phyloP scores from a whole-genome alignment of 2,329 filamentous ascomycete species.

The Nigrospora oryzae region DNA sequence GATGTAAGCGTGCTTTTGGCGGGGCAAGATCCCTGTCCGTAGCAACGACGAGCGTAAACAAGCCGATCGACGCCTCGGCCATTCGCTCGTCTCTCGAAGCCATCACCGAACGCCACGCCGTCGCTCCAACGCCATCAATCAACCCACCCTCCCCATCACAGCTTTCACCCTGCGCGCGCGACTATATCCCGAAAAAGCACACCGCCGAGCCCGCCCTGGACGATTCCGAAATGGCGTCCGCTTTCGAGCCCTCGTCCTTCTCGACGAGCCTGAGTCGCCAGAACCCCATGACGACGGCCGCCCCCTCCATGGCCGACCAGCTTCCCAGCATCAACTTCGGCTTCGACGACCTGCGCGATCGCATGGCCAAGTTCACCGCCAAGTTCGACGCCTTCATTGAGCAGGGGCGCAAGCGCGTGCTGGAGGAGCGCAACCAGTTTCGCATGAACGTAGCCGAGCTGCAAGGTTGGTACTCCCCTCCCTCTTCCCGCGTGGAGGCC shows the following conservation, averaged over 20 bases:
- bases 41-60: not conserved
- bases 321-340: constrained; percentile 90
- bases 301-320: constrained; percentile 63
- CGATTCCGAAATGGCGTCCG: constrained; percentile 38
- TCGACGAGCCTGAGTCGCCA: constrained; percentile 54
- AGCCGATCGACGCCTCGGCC: too few species aligned
- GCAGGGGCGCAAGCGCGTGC: constrained; percentile 75
- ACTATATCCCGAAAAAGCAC: too few species aligned
- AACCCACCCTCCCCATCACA: too few species aligned
- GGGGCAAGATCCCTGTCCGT: not conserved
- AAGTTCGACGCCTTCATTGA: constrained; percentile 94
- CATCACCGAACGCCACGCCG: too few species aligned
- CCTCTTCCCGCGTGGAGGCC: not conserved
- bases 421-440: constrained; percentile 93
- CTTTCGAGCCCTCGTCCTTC: constrained; percentile 58
- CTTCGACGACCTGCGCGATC: constrained; percentile 89
- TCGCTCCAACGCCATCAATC: too few species aligned
- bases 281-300: constrained; percentile 45
- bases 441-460: constrained; percentile 83
- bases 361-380: constrained; percentile 86
- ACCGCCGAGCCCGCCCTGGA: not conserved
- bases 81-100: too few species aligned
- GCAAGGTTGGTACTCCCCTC: constrained; percentile 53
- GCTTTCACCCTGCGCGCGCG: too few species aligned
- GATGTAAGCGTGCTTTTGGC: not conserved